Evolutionary conservation across 1,284 basidiomycete genomes (phyloP), one percentile per base, ranked within the genome.

Genomic region (Marasmius sp.): DNA sequence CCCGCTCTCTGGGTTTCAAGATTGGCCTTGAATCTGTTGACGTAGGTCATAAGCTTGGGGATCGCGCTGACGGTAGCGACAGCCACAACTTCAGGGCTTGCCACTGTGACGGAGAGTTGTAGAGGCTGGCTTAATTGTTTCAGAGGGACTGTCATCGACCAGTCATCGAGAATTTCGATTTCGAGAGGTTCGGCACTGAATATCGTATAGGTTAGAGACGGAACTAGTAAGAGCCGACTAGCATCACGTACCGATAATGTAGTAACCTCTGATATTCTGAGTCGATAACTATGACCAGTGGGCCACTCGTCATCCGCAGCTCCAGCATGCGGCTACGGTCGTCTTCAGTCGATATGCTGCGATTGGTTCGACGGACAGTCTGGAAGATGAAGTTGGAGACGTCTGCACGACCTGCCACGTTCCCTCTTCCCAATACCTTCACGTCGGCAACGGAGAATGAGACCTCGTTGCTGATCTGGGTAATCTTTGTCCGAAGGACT

Each of bases 101-200:
- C 80, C 38, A 96, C 86, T 1, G 85, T 84, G 72, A 95, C 95
- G 14, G 89, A 85, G 11, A 97, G 82, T 18, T 83, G 82, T 6
- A 95, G 79, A n/a, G 85, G 86, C 5, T 82, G 81, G 37, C 84
- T 79, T 41, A 79, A 74, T 49, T 79, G 68, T 14, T 74, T 64
- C 36, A 73, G 68, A 2, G 78, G 68, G 14, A 77, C 74, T 59
- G 83, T 79, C 55, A 78, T 77, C 5, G 85, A 85, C 94, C 94
- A 96, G 70, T 96, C 92, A 68, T 97, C 94, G 64, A 82, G 85
- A 49, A 95, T 86, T 54, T 85, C 84, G 57, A 95, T 84, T 61
- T 85, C 80, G 36, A 94, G 74, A 0, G 94, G 93, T 68, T 92
- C 89, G 27, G 93, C 89, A 47, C 93, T 95, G n/a, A 61, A 51